These are phyloP conservation scores for Gnomoniopsis sp. DNA, from an alignment of 2,329 filamentous ascomycete genomes.

Conservation along the genomic window DNA sequence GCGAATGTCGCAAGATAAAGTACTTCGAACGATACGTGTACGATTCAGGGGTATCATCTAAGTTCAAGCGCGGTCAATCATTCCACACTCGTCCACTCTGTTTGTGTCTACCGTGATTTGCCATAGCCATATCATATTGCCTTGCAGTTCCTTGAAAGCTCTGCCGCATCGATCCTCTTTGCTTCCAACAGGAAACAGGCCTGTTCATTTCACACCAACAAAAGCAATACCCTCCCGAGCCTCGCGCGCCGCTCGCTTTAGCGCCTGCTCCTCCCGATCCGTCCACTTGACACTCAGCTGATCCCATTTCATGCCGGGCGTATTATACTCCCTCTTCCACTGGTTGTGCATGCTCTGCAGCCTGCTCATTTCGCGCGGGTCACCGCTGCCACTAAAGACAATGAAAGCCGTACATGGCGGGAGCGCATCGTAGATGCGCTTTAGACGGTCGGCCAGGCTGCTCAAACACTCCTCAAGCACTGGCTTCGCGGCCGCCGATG, in stretches of 20 bases:
- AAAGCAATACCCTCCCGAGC: conserved; percentile 64
- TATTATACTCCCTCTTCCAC: conserved; percentile 63
- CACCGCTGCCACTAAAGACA: conserved; percentile 63
- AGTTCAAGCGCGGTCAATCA: background rate
- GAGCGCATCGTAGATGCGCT: conserved; percentile 53
- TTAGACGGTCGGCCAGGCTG: conserved; percentile 46
- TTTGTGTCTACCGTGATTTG: background rate
- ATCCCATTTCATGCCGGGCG: conserved; percentile 62
- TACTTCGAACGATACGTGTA: background rate
- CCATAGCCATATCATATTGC: background rate
- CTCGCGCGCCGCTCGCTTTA: conserved; percentile 52
- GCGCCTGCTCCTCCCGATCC: conserved; percentile 60
- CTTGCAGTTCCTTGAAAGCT: background rate
- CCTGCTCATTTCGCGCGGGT: conserved; percentile 63
- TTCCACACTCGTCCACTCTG: too few species aligned
- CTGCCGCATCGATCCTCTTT: background rate
- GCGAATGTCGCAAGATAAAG: background rate
- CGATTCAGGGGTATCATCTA: background rate
- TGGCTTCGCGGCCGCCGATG: conserved; percentile 13
- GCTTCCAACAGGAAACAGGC: conserved; percentile 9
- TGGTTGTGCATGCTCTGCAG: conserved; percentile 58
- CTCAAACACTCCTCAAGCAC: conserved; percentile 44
- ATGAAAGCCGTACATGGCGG: conserved; percentile 65
- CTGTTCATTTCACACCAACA: conserved; percentile 55
- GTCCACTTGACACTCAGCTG: conserved; percentile 66